phyloP scores from a whole-genome alignment of 108 stramenopile species.

The Fragilaria radians region DNA sequence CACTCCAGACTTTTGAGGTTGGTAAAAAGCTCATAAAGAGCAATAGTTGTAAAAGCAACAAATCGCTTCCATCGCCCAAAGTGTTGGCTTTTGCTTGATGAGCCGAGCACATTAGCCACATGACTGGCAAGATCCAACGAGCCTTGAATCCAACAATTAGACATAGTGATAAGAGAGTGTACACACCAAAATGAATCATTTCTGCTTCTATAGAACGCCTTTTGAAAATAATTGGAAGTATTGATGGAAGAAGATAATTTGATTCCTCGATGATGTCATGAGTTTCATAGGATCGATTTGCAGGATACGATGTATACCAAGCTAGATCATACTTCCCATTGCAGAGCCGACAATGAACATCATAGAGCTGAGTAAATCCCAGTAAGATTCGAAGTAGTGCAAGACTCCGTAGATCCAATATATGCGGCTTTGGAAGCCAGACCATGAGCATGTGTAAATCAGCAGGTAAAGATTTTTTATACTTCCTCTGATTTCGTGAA shows the following conservation, averaged over 20 bases:
- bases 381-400: constrained; percentile 15
- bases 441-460: too few relatives aligned
- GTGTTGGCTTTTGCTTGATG: constrained; percentile 4
- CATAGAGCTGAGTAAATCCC: constrained; percentile 8
- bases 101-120: background rate
- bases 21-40: constrained; percentile 14
- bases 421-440: background rate
- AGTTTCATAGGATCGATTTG: constrained; percentile 2
- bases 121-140: background rate
- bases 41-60: constrained; percentile 10
- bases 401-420: constrained; percentile 10
- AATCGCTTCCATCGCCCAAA: constrained; percentile 14
- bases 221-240: constrained; percentile 4
- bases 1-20: constrained; percentile 13
- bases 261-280: constrained; percentile 2
- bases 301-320: constrained; percentile 12
- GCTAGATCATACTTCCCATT: constrained; percentile 9
- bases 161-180: constrained; percentile 1
- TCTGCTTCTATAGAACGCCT: constrained; percentile 18
- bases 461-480: too few relatives aligned
- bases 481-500: too few relatives aligned
- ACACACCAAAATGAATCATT: background rate
- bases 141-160: constrained; percentile 10
- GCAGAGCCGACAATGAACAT: constrained; percentile 7
- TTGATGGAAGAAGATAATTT: background rate